Conservation (phyloP, 148 eudicot genomes). For the Fagopyrum homotropicum region DNA sequence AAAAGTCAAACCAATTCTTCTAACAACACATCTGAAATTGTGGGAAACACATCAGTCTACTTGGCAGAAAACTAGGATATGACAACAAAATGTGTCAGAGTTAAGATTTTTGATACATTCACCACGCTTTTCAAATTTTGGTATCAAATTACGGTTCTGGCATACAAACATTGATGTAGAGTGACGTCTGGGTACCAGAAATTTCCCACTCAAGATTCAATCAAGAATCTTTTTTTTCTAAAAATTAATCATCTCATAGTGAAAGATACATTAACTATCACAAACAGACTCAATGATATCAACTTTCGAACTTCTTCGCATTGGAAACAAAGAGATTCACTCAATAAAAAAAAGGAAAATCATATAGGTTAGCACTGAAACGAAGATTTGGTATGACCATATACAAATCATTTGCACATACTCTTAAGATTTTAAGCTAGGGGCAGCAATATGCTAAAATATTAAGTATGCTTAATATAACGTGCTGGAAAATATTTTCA, state of each 20-base stretch:
- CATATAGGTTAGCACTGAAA: background rate
- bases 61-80: background rate
- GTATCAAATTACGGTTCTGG: too few species aligned
- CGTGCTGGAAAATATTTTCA: background rate
- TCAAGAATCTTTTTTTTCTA: too few species aligned
- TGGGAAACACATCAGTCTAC: background rate
- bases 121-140: too few species aligned
- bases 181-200: too few species aligned
- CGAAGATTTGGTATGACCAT: constrained; percentile 26
- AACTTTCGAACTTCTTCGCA: background rate
- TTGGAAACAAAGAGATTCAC: background rate
- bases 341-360: background rate
- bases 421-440: background rate
- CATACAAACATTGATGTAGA: too few species aligned
- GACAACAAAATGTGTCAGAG: background rate
- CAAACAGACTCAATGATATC: too few species aligned
- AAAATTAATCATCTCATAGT: too few species aligned
- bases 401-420: constrained; percentile 17
- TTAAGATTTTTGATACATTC: background rate
- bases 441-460: background rate
- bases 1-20: background rate
- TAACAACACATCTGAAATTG: background rate
- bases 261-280: too few species aligned
- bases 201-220: too few species aligned
- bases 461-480: background rate